These are phyloP conservation scores for Pyrenochaeta sp. DNA, from an alignment of 2,329 filamentous ascomycete species.

Conservation along the genomic window DNA sequence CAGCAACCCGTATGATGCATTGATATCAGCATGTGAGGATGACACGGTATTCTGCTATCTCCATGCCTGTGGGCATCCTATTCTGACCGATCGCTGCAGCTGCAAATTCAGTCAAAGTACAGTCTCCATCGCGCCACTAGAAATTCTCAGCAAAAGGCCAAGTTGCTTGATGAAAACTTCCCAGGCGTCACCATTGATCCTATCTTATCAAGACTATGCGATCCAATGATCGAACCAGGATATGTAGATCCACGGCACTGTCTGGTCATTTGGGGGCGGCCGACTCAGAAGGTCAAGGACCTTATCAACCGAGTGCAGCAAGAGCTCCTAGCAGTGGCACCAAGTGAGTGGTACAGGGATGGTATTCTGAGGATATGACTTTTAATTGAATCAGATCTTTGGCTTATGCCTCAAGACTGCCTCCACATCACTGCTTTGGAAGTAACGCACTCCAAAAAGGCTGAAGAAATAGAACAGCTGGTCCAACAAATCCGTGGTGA, in stretches of 20 bases:
- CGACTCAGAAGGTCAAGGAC: conserved; percentile 73
- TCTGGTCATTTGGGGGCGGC: conserved; percentile 87
- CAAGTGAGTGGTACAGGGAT: conserved; percentile 63
- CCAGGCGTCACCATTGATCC: conserved; percentile 77
- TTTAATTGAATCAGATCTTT: conserved; percentile 66
- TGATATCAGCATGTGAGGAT: conserved; percentile 73
- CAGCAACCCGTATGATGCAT: conserved; percentile 78
- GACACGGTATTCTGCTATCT: conserved; percentile 65
- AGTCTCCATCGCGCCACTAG: conserved; percentile 75
- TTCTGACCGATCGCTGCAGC: conserved; percentile 52
- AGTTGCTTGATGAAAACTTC: conserved; percentile 75
- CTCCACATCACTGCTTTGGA: conserved; percentile 90
- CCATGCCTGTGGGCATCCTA: background rate
- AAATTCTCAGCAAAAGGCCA: conserved; percentile 77
- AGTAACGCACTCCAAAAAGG: conserved; percentile 79
- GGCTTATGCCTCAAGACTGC: conserved; percentile 81
- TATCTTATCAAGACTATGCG: conserved; percentile 74
- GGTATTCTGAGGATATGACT: background rate
- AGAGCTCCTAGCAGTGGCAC: conserved; percentile 69
- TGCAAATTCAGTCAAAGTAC: conserved; percentile 76
- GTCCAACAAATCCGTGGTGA: conserved; percentile 65
- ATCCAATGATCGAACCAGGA: conserved; percentile 69
- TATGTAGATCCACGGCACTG: conserved; percentile 82
- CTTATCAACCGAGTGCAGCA: conserved; percentile 75
- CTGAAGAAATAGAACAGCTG: conserved; percentile 71